Conservation (phyloP, 768 basidiomycete genomes). For the Russula sp. region DNA sequence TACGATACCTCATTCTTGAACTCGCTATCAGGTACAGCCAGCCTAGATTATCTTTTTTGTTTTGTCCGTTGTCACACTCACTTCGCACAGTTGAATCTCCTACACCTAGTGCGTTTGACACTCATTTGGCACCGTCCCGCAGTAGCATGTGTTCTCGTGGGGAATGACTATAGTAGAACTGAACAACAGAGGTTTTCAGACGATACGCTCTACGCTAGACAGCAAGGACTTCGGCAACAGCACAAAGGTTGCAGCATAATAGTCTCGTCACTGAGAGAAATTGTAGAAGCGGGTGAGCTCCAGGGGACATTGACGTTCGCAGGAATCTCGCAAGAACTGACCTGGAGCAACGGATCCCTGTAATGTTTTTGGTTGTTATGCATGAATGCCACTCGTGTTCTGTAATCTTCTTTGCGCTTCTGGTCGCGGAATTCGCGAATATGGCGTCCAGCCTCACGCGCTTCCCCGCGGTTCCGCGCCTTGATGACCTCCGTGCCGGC, state of each 20-base stretch:
- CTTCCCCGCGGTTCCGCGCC: constrained; percentile 93
- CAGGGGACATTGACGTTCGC: neutral
- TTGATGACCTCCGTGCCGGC: constrained; percentile 75
- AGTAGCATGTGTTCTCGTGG: constrained; percentile 15
- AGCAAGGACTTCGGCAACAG: neutral
- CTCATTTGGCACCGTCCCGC: constrained; percentile 16
- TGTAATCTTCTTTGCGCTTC: constrained; percentile 71
- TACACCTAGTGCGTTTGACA: constrained; percentile 14
- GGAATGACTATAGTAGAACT: constrained; percentile 11
- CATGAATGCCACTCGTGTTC: constrained; percentile 70
- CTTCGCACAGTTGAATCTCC: constrained; percentile 17
- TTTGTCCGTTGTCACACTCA: constrained; percentile 14
- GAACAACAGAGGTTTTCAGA: constrained; percentile 1
- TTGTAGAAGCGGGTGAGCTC: neutral
- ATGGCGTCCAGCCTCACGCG: constrained; percentile 83
- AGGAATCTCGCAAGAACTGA: constrained; percentile 19
- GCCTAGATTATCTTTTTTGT: constrained; percentile 19
- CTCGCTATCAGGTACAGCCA: constrained; percentile 18
- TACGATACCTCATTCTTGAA: constrained; percentile 19
- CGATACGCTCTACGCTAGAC: neutral
- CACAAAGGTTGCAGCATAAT: neutral
- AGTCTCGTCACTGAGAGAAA: constrained; percentile 15
- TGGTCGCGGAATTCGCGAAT: constrained; percentile 79
- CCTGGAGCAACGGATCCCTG: constrained; percentile 64
- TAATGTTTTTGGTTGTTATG: constrained; percentile 87